A percentile compares a stretch with the other conserved stretches of the same genome.
phyloP scores from a whole-genome alignment of 805 yeast genomes.

The Debaryomyces hansenii region DNA sequence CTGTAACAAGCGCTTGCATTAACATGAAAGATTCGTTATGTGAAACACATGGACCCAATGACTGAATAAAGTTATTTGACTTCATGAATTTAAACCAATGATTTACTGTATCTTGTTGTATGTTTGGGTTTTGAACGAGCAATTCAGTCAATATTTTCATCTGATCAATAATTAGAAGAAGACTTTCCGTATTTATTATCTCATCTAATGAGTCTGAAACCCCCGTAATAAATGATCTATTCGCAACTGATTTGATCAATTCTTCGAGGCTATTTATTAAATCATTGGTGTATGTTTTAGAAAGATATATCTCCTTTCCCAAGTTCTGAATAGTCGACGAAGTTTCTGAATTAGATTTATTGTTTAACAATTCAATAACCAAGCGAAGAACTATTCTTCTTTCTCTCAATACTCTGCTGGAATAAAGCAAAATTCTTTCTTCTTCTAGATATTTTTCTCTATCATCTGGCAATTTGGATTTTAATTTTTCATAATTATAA shows the following conservation, averaged over 20 bases:
- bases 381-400: slow-evolving; percentile 49
- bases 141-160: slow-evolving; percentile 41
- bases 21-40: slow-evolving; percentile 26
- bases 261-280: slow-evolving; percentile 17
- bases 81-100: slow-evolving; percentile 60
- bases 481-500: slow-evolving; percentile 21
- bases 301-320: slow-evolving; percentile 38
- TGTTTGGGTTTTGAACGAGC: slow-evolving; percentile 35
- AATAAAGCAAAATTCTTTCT: slow-evolving; percentile 33
- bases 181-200: slow-evolving; percentile 27
- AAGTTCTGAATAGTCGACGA: slow-evolving; percentile 34
- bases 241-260: slow-evolving; percentile 9
- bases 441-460: slow-evolving; percentile 26
- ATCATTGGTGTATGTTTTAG: slow-evolving; percentile 24
- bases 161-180: slow-evolving; percentile 32
- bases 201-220: slow-evolving; percentile 18
- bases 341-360: slow-evolving; percentile 29
- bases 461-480: slow-evolving; percentile 37
- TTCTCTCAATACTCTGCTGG: slow-evolving; percentile 47
- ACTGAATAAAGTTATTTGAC: slow-evolving; percentile 22
- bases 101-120: slow-evolving; percentile 31
- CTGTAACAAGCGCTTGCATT: slow-evolving; percentile 48
- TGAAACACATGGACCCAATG: slow-evolving; percentile 25
- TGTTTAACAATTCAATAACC: slow-evolving; percentile 46
- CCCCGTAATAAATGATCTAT: slow-evolving; percentile 10